Percentiles rank a stretch among this genome's conserved stretches.
These are phyloP conservation scores for Sporothrix globosa DNA, from an alignment of 2,329 filamentous ascomycete genomes.

Conservation along the genomic window DNA sequence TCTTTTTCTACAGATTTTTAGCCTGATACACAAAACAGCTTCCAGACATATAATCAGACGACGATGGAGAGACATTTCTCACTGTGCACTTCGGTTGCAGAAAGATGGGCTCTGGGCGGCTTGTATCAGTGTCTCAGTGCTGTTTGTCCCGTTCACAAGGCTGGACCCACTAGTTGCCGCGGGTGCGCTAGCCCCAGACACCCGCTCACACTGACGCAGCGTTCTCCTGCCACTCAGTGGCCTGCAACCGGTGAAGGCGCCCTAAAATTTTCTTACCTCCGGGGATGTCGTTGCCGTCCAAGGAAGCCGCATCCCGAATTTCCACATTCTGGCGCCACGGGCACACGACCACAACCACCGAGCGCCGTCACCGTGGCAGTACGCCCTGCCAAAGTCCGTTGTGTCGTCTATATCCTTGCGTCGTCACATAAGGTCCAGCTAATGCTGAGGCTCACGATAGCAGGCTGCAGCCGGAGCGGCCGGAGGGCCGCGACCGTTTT, in stretches of 20 bases:
- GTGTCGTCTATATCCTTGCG: not conserved
- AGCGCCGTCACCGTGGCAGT: not conserved
- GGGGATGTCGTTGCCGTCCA: not conserved
- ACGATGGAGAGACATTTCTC: not conserved
- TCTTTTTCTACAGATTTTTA: not conserved
- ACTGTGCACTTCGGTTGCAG: not conserved
- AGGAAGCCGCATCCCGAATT: slow-evolving; percentile 5
- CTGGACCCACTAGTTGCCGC: slow-evolving; percentile 4
- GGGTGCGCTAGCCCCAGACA: not conserved
- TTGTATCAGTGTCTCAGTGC: not conserved
- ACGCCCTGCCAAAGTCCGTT: slow-evolving; percentile 1
- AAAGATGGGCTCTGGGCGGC: not conserved
- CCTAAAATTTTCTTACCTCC: slow-evolving; percentile 19
- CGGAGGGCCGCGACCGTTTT: not conserved
- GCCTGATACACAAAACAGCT: slow-evolving; percentile 4
- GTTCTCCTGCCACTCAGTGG: not conserved
- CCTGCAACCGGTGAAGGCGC: not conserved
- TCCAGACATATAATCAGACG: not conserved
- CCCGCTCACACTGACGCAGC: not conserved
- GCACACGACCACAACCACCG: slow-evolving; percentile 13
- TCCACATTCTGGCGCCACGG: slow-evolving; percentile 1
- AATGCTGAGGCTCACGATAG: slow-evolving; percentile 34
- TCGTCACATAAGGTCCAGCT: not conserved
- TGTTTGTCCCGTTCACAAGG: not conserved
- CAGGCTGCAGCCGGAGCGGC: slow-evolving; percentile 25